phyloP scores from a whole-genome alignment of 441 rosid genomes.

The Pelargonium fulgidum region DNA sequence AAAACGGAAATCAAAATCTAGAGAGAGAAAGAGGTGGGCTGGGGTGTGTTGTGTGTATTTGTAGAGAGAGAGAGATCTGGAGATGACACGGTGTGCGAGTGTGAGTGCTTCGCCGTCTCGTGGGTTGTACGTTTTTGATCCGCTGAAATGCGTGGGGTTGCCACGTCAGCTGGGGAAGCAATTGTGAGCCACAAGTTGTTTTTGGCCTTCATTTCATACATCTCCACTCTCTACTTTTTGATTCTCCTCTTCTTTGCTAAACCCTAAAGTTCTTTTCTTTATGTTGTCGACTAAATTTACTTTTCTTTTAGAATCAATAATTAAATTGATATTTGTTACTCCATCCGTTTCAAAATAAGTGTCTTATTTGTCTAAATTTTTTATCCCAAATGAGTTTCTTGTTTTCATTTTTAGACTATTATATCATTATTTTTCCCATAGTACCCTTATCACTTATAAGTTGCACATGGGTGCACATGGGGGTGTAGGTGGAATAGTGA shows the following conservation, averaged over 20 bases:
- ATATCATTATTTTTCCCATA: no score
- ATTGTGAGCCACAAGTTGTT: constrained; percentile 66
- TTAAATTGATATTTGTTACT: no score
- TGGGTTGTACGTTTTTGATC: constrained; percentile 43
- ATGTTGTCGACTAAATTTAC: no score
- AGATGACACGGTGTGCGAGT: constrained; percentile 10
- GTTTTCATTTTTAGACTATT: no score
- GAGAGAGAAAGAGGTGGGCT: background rate
- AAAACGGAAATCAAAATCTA: background rate
- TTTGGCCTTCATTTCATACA: constrained; percentile 43
- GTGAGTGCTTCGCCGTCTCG: constrained; percentile 19
- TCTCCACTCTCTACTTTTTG: constrained; percentile 25
- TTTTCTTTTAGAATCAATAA: no score
- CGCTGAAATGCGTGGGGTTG: constrained; percentile 28
- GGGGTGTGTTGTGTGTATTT: background rate
- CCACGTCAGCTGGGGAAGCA: constrained; percentile 49
- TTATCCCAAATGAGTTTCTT: no score
- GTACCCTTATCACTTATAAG: no score
- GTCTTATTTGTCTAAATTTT: no score
- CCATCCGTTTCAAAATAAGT: no score
- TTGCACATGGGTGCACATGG: no score
- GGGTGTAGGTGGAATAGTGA: no score
- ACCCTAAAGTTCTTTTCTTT: no score
- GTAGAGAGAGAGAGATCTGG: constrained; percentile 13
- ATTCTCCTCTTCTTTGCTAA: constrained; percentile 4